Evolutionary conservation across 2,329 filamentous ascomycete species (phyloP), one percentile per base, ranked within the genome.

Genomic region (Botryotinia narcissicola): DNA sequence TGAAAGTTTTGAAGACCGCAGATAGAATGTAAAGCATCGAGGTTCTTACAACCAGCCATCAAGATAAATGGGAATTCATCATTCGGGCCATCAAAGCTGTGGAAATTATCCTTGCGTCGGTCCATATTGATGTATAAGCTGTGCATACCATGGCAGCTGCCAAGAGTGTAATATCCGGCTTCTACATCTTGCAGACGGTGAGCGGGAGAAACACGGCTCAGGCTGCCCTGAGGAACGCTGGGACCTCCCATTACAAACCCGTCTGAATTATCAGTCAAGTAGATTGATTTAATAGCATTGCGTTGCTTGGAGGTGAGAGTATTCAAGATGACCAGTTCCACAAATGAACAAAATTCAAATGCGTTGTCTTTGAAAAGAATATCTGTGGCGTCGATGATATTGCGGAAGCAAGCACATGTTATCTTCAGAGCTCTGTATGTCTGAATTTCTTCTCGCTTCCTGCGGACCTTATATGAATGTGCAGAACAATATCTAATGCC

Each of bases 141-240:
- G 10, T 9, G 32, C 4, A 60, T 20, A 25, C 20, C 32, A 22
- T 60, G 32, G 6, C 32, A 60, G 32, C 1, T 14, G 32, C 32
- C 32, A 37, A 60, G 35, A 22, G 22, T 37, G 8, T 37, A 20
- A 32, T 60, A 60, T 22, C 16, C 29, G 12, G 16, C n/a, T 32
- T 32, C 29, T 29, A 10, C 16, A 29, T 29, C 54, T 32, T 3
- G 14, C n/a, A 29, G 14, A 22, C 29, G 46, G 1, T 48, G 22
- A 48, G 46, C 4, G 22, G 1, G 46, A 48, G 42, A 0, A 44
- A 1, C 1, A 1, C 16, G 4, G 6, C 16, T 1, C 14, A 1
- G 40, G 40, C 32, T 32, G 32, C 2, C 3, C 40, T 16, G 14
- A 4, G 14, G 40, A 44, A 44, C 1, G 16, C 14, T 20, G 22